A percentile compares a stretch with the other conserved stretches of the same genome.
phyloP scores from a whole-genome alignment of 345 rosid species.

The Tarenaya hassleriana region DNA sequence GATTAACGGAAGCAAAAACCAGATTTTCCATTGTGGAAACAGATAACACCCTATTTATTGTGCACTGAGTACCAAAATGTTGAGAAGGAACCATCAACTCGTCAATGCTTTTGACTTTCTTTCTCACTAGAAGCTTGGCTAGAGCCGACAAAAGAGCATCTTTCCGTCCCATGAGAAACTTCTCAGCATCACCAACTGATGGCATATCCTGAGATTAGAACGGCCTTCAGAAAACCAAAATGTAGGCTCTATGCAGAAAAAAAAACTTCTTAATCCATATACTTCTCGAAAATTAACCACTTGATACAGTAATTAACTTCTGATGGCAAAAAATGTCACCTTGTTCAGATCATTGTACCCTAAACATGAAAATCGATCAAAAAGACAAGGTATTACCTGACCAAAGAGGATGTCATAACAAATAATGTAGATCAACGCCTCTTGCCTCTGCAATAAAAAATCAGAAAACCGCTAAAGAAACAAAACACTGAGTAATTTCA shows the following conservation, averaged over 20 bases:
- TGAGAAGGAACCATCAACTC: constrained; percentile 50
- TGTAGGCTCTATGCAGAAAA: background rate
- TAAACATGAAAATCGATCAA: background rate
- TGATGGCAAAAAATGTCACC: background rate
- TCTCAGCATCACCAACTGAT: constrained; percentile 71
- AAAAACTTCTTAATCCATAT: background rate
- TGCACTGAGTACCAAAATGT: constrained; percentile 38
- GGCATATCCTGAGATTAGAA: constrained; percentile 41
- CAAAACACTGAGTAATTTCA: background rate
- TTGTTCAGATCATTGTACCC: background rate
- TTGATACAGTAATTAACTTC: background rate
- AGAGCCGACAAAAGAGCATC: constrained; percentile 46
- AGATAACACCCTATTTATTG: background rate
- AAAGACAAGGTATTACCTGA: constrained; percentile 35
- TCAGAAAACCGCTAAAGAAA: background rate
- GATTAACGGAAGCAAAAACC: background rate
- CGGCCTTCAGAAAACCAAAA: constrained; percentile 17
- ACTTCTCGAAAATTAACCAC: background rate
- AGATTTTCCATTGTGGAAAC: background rate
- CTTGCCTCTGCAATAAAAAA: constrained; percentile 54
- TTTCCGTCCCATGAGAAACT: constrained; percentile 50
- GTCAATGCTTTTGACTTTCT: constrained; percentile 48
- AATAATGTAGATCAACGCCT: constrained; percentile 57
- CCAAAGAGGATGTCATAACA: constrained; percentile 78
- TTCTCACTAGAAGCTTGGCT: constrained; percentile 57